phyloP scores from a whole-genome alignment of 176 grass and related monocot species.

The Rhynchospora breviuscula region DNA sequence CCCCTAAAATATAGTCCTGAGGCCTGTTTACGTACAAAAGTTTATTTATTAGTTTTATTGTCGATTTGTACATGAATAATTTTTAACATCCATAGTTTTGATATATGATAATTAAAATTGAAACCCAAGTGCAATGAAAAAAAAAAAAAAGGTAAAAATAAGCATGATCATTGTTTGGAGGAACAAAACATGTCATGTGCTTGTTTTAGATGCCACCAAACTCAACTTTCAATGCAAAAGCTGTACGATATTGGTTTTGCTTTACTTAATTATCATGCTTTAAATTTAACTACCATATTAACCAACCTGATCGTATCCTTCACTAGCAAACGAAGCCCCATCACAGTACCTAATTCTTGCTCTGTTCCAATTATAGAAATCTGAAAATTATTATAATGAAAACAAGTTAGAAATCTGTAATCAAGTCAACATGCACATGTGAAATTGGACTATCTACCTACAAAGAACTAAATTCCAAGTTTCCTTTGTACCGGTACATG shows the following conservation, averaged over 20 bases:
- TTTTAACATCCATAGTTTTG: background rate
- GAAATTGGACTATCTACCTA: background rate
- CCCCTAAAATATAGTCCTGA: slow-evolving; percentile 56
- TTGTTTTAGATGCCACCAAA: slow-evolving; percentile 9
- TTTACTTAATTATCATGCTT: background rate
- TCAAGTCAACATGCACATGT: background rate
- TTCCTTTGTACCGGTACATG: background rate
- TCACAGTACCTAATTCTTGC: slow-evolving; percentile 84
- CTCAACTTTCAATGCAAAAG: background rate
- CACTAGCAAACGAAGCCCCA: slow-evolving; percentile 68
- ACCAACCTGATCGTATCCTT: slow-evolving; percentile 55
- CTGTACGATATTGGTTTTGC: background rate
- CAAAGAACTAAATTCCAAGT: background rate
- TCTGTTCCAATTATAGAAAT: slow-evolving; percentile 95
- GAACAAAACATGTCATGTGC: slow-evolving; percentile 20
- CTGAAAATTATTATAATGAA: slow-evolving; percentile 21
- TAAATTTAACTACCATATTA: background rate
- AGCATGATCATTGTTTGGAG: background rate
- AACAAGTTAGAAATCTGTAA: background rate
- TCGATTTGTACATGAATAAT: background rate
- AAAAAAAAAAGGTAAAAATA: background rate
- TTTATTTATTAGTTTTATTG: slow-evolving; percentile 1
- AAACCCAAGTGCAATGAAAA: background rate
- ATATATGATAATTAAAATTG: background rate
- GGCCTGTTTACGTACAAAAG: slow-evolving; percentile 16